Base-by-base conservation (phyloP, 257 asterid species). In the Linderniella brevidens region DNA sequence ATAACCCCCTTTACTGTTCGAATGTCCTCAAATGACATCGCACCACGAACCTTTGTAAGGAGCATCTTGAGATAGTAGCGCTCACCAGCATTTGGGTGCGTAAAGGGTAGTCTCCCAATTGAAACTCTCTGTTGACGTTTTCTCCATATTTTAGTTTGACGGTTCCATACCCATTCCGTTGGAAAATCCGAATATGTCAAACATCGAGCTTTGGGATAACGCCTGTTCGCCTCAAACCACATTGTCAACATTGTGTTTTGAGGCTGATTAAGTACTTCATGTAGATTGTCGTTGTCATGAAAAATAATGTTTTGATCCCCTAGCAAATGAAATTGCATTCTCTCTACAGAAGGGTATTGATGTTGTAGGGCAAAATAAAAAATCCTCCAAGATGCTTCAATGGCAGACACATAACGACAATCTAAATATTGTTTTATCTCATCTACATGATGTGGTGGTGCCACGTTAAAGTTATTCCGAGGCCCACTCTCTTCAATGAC, bases 371-470 rank as follows among this genome's bases (percentile, higher is more conserved):
- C 38, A 17, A 56, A 56, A 0, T 56, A 17, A 35, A 11, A 56
- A 8, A 46, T 56, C n/a, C 37, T 56, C 46, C 60, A 46, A 12
- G 37, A 56, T 11, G 53, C 45, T 19, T 56, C 53, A 46, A 56
- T 46, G 8, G 53, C 15, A 0, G 15, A 19, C 1, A 48, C 52
- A 48, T 48, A 19, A 3, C 52, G 37, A 11, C 37, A 19, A 19
- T 48, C 53, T 32, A 48, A 18, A 13, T 48, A 48, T 48, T 29
- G 17, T 20, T 48, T 48, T 5, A 48, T n/a, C 35, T 20, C 53
- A 48, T 48, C 39, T 4, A 48, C 40, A 20, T 13, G 37, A 19
- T 12, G 19, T 17, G 37, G n/a, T 44, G 9, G 40, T 13, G 8
- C 8, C 15, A 4, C 8, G 1, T 29, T 11, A 3, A 19, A n/a